phyloP scores from a whole-genome alignment of 495 filamentous ascomycete species.

The Podospora didyma region DNA sequence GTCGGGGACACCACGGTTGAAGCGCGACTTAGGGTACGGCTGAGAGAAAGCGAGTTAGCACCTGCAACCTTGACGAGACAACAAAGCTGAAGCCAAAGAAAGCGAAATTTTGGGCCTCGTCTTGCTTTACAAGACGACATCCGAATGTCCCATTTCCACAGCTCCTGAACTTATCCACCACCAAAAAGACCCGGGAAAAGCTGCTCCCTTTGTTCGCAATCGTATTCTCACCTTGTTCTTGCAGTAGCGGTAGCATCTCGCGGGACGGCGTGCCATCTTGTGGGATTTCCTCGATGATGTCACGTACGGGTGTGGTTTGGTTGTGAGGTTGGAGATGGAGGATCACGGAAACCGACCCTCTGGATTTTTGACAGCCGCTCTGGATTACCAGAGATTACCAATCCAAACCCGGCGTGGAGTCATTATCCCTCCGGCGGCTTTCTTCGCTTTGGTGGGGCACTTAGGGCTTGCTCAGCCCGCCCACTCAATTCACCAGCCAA shows the following conservation, averaged over 20 bases:
- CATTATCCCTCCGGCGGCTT: slow-evolving; percentile 16
- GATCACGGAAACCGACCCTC: slow-evolving; percentile 20
- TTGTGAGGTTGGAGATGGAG: slow-evolving; percentile 29
- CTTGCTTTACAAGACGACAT: not conserved
- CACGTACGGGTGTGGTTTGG: slow-evolving; percentile 35
- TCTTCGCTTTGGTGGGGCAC: slow-evolving; percentile 18
- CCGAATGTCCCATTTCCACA: slow-evolving; percentile 1
- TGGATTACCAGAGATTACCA: slow-evolving; percentile 25
- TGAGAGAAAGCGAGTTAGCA: slow-evolving; percentile 43
- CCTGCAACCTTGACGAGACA: not conserved
- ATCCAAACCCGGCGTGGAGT: no score
- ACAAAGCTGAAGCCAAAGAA: slow-evolving; percentile 4
- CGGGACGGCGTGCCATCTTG: slow-evolving; percentile 97
- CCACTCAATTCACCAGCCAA: slow-evolving; percentile 19
- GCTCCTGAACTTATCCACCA: not conserved
- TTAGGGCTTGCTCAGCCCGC: slow-evolving; percentile 37
- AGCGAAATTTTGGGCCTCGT: not conserved
- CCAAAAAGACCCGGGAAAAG: slow-evolving; percentile 5
- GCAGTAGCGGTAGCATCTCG: slow-evolving; percentile 99
- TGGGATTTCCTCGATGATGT: slow-evolving; percentile 54
- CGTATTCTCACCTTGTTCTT: slow-evolving; percentile 90
- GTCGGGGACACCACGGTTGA: slow-evolving; percentile 99
- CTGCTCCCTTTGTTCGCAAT: slow-evolving; percentile 2
- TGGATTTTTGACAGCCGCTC: slow-evolving; percentile 32
- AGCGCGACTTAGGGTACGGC: slow-evolving; percentile 99